Evolutionary conservation across 495 filamentous ascomycete genomes (phyloP), one percentile per base, ranked within the genome.

Genomic region (Podospora conica): DNA sequence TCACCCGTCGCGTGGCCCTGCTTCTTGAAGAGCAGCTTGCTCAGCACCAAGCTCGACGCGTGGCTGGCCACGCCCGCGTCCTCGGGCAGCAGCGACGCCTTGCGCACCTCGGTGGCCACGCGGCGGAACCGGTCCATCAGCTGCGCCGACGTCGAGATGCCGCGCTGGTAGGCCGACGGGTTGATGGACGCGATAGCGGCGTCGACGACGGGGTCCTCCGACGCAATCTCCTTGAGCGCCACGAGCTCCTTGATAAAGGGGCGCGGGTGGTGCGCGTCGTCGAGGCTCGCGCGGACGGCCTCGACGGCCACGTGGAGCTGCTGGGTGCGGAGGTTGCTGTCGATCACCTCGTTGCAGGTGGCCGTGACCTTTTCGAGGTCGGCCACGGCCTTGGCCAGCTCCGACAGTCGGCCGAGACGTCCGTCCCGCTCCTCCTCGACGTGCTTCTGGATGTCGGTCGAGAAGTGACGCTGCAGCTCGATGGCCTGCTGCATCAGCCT

Each of bases 101-200:
- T 98, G 69, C 96, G 86, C 21, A 98, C 95, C 80, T 98, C 96
- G 64, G 81, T 80, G 10, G 94, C 90, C n/a, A 98, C 94, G 40
- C 91, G 88, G 55, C 95, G 90, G 88, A 98, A 98, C 61, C 94
- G 90, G 76, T 97, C 95, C 64, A 98, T 88, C 21, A 98, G 88
- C 76, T 94, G 89, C 6, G 90, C 80, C 0, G 88, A 79, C 2
- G 91, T 92, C 24, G 93, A 86, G 65, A 98, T 88, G 66, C 95
- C 95, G 58, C 88, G 87, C 81, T 97, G 94, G 79, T 98, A 98
- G 33, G 96, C 92, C 12, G 85, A 83, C 8, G 95, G 95, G 80
- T 95, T 92, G 79, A 98, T 97, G 63, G 92, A 95, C 3, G 88
- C 89, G 70, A 98, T 96, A 33, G 95, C 95, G 15, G 93, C 94